Base-by-base conservation (phyloP, 371 early-diverging fungal genomes). In the Blakeslea trispora region DNA sequence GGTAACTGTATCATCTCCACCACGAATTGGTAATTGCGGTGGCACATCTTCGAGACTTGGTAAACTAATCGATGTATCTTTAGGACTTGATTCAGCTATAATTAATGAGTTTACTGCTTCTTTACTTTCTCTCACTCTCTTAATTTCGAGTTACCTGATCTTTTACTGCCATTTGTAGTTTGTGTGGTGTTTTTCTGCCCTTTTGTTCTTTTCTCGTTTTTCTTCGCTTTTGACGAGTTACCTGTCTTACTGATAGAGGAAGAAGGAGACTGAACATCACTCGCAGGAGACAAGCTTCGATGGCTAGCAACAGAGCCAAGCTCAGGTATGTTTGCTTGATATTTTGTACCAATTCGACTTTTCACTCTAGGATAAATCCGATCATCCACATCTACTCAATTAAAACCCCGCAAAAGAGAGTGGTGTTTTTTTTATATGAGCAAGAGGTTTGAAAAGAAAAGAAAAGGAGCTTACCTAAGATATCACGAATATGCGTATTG, bases 351-450 rank as follows among this genome's bases (percentile, higher is more conserved):
- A 28, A 93, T 83, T 56, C 92, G 81, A 51, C 89, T 89, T n/a
- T 83, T 83, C 2, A 90, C 88, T 24, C 89, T 83, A 21, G 92
- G 91, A 64, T 91, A 90, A 9, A 91, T 89, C 1, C 88, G 85
- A 63, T 91, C 89, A 58, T 90, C 90, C 8, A 75, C 61, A 57
- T 84, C 84, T 81, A 66, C 11, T 28, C 14, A 22, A n/a, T 24
- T 48, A 17, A 54, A 32, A 28, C 19, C 9, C 14, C 1, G 37
- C 17, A 9, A 10, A 49, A 18, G 11, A 49, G 18, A 18, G 31
- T 11, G 51, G 39, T 44, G 43, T 31, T 15, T 35, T 42, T 42
- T 28, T n/a, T n/a, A n/a, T n/a, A n/a, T n/a, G n/a, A 6, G 31
- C n/a, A 49, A 22, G 31, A 31, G n/a, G 10, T 41, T 22, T 17